Evolutionary conservation across 352 stramenopile species (phyloP).

Genomic region (Globisporangium canariense): DNA sequence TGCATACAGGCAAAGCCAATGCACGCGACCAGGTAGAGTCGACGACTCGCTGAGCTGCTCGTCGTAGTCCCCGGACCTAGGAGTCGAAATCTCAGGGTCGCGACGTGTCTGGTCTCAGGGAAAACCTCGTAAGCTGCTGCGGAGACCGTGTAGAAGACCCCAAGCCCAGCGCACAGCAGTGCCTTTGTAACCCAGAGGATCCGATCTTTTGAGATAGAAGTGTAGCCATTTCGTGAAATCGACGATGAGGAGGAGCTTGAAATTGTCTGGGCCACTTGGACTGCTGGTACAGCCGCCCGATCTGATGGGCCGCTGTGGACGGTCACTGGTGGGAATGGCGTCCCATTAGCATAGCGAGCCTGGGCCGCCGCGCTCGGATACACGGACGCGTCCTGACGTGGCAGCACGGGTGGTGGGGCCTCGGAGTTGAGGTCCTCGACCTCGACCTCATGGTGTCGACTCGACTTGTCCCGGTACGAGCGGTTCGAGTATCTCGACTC

Average conservation of each 20-base stretch:
- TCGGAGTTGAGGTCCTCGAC: constrained; percentile 15
- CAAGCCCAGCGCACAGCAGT: constrained; percentile 1
- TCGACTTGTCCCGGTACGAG: constrained; percentile 26
- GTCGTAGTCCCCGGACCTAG: not conserved
- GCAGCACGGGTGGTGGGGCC: not conserved
- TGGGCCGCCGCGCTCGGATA: constrained; percentile 5
- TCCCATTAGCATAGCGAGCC: not conserved
- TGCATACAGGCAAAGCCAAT: not conserved
- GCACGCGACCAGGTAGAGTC: constrained; percentile 1
- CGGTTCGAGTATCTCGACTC: constrained; percentile 35
- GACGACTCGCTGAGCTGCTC: not conserved
- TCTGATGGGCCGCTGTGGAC: not conserved
- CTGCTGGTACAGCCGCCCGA: not conserved
- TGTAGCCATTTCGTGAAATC: not conserved
- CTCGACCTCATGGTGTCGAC: constrained; percentile 19
- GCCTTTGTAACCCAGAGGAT: not conserved
- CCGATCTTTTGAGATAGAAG: not conserved
- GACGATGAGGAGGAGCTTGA: not conserved
- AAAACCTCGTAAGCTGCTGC: not conserved
- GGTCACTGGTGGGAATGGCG: not conserved
- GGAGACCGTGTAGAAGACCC: not conserved
- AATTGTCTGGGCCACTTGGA: not conserved
- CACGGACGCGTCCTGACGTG: constrained; percentile 9
- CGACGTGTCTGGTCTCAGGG: not conserved
- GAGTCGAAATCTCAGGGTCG: not conserved